These are phyloP conservation scores for Aphanocladium album DNA, from an alignment of 2,329 filamentous ascomycete species.

Conservation along the genomic window DNA sequence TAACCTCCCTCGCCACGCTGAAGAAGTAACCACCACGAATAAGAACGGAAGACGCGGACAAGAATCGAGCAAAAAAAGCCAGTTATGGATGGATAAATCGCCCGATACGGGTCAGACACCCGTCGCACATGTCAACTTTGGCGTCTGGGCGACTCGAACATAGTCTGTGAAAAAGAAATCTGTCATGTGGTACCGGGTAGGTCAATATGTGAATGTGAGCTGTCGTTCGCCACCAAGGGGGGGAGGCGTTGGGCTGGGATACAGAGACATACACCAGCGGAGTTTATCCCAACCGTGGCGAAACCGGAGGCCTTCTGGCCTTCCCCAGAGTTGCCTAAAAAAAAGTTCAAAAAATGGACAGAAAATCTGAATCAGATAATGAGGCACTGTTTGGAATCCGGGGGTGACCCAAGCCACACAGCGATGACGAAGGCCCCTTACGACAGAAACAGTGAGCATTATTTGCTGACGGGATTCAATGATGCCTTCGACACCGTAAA, in stretches of 20 bases:
- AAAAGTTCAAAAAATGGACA: neutral
- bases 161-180: neutral
- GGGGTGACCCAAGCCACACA: neutral
- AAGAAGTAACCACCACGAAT: neutral
- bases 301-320: neutral
- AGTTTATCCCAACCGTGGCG: neutral
- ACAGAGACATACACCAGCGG: neutral
- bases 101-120: neutral
- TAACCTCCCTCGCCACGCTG: neutral
- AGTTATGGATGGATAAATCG: neutral
- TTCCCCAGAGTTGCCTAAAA: too few species aligned
- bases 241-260: conserved; percentile 5
- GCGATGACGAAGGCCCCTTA: conserved; percentile 2
- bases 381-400: neutral
- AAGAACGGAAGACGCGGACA: neutral
- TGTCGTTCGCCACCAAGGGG: neutral
- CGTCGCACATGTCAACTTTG: neutral
- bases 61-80: neutral
- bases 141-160: neutral
- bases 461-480: conserved; percentile 3
- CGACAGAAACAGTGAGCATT: neutral
- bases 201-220: neutral
- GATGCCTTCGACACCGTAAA: neutral
- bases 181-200: conserved; percentile 11
- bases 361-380: neutral